Conservation (phyloP, 768 basidiomycete genomes). For the Gymnopilus dilepis region DNA sequence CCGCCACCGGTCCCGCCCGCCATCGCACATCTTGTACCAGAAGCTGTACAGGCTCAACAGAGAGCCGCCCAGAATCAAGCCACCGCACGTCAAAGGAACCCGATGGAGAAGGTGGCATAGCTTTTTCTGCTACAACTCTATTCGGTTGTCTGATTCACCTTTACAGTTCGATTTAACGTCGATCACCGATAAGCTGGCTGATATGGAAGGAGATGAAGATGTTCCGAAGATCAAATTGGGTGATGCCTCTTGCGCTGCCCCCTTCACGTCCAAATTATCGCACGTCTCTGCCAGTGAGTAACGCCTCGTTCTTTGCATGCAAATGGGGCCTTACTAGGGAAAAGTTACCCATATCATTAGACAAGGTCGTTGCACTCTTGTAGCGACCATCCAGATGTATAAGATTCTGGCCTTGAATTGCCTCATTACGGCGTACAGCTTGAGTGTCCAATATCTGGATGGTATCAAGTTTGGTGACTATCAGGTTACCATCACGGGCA, state of each 20-base stretch:
- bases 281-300: slow-evolving; percentile 93
- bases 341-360: slow-evolving; percentile 96
- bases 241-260: slow-evolving; percentile 98
- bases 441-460: slow-evolving; percentile 96
- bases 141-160: slow-evolving; percentile 9
- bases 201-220: slow-evolving; percentile 94
- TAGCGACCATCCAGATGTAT: slow-evolving; percentile 99
- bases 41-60: slow-evolving; percentile 89
- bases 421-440: slow-evolving; percentile 96
- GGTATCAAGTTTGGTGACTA: slow-evolving; percentile 99
- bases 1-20: slow-evolving; percentile 93
- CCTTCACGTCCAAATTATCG: slow-evolving; percentile 97
- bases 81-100: slow-evolving; percentile 77
- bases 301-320: background rate
- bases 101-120: slow-evolving; percentile 84
- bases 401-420: slow-evolving; percentile 98
- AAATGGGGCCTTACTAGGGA: slow-evolving; percentile 4
- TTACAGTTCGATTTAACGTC: slow-evolving; percentile 38
- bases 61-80: slow-evolving; percentile 70
- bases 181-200: slow-evolving; percentile 58
- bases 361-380: slow-evolving; percentile 97
- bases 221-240: slow-evolving; percentile 98
- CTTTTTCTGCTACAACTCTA: background rate
- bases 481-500: slow-evolving; percentile 95
- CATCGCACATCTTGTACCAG: slow-evolving; percentile 87